Evolutionary conservation across 2,329 filamentous ascomycete species (phyloP).

Genomic region (Neospermospora avenae): DNA sequence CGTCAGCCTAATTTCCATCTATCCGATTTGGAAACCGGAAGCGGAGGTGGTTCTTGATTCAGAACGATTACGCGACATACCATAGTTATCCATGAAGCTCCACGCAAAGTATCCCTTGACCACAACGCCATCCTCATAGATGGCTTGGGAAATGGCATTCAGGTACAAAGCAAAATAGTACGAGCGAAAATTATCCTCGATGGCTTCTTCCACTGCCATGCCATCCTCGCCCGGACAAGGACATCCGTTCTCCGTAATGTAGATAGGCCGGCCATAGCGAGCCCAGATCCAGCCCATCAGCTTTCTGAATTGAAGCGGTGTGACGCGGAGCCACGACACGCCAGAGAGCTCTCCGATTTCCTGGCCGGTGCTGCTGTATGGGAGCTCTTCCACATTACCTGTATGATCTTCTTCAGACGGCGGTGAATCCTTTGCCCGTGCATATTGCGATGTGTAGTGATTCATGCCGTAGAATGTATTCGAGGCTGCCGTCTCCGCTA

Average conservation of each 20-base stretch:
- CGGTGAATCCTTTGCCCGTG: conserved; percentile 65
- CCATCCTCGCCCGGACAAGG: conserved; percentile 82
- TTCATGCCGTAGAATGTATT: conserved; percentile 97
- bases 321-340: conserved; percentile 75
- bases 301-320: conserved; percentile 72
- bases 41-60: too few relatives aligned
- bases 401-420: conserved; percentile 64
- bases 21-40: too few relatives aligned
- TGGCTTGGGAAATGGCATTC: conserved; percentile 70
- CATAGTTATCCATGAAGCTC: conserved; percentile 78
- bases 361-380: conserved; percentile 68
- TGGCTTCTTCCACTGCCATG: conserved; percentile 63
- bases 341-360: conserved; percentile 80
- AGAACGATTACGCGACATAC: too few relatives aligned
- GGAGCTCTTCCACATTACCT: conserved; percentile 72
- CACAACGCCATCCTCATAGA: conserved; percentile 50
- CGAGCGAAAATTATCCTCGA: conserved; percentile 78
- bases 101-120: conserved; percentile 46
- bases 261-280: conserved; percentile 75
- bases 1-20: too few relatives aligned
- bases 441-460: conserved; percentile 87
- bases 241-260: conserved; percentile 87
- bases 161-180: conserved; percentile 79
- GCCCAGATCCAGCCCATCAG: conserved; percentile 74
- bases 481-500: conserved; percentile 77